Conservation (phyloP, 2,329 filamentous ascomycete genomes). For the Apiospora saccharicola region DNA sequence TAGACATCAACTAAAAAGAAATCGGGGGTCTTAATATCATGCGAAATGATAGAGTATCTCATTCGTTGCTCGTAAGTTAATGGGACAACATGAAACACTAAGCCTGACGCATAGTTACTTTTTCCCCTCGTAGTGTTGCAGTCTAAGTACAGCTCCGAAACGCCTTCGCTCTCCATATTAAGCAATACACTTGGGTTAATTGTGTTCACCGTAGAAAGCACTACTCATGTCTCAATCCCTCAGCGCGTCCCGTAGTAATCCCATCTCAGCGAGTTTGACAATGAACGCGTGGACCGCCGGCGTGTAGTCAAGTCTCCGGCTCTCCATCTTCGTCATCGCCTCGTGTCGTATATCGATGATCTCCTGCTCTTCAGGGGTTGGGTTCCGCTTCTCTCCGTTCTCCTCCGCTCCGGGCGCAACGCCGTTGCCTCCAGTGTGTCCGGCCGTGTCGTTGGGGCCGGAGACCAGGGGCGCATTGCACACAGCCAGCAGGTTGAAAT, state of each 20-base stretch:
- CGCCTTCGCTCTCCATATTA: constrained; percentile 13
- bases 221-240: neutral
- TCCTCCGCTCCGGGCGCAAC: neutral
- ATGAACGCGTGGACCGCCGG: constrained; percentile 75
- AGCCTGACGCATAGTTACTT: neutral
- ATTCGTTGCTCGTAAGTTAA: neutral
- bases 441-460: neutral
- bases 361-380: neutral
- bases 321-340: constrained; percentile 60
- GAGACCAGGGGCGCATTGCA: constrained; percentile 2
- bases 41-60: neutral
- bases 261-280: constrained; percentile 71
- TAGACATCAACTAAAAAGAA: neutral
- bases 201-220: neutral
- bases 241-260: constrained; percentile 57
- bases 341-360: constrained; percentile 41
- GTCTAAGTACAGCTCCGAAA: neutral
- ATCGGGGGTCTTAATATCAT: neutral
- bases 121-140: neutral
- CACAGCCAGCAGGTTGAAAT: constrained; percentile 21
- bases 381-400: neutral
- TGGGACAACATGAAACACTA: neutral
- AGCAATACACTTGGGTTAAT: neutral
- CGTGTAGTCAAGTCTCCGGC: constrained; percentile 72
- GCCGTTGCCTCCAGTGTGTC: neutral